phyloP scores from a whole-genome alignment of 768 basidiomycete genomes.

The Asterophora lycoperdoides region DNA sequence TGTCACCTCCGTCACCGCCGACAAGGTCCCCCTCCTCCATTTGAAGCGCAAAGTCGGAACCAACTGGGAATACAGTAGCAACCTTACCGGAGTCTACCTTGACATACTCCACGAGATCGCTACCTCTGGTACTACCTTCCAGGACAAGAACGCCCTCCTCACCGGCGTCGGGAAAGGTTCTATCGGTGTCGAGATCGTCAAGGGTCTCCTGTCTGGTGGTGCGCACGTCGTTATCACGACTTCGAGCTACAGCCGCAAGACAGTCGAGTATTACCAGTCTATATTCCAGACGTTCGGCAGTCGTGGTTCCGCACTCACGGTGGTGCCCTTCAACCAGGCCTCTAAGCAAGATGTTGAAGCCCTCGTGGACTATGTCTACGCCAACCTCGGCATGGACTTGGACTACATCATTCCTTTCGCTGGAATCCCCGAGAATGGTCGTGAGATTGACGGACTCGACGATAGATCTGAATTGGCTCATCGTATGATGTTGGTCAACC shows the following conservation, averaged over 20 bases:
- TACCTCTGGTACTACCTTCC: conserved; percentile 96
- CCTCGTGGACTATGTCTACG: conserved; percentile 97
- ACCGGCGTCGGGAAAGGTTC: conserved; percentile 98
- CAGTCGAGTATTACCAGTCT: conserved; percentile 96
- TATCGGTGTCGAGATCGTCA: conserved; percentile 96
- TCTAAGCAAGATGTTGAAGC: conserved; percentile 99
- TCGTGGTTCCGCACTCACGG: conserved; percentile 92
- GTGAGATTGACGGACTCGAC: conserved; percentile 95
- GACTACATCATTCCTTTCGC: conserved; percentile 99
- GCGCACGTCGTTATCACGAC: conserved; percentile 97
- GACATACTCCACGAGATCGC: conserved; percentile 98
- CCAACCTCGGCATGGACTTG: conserved; percentile 90
- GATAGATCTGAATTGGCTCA: conserved; percentile 98
- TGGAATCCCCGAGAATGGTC: conserved; percentile 96
- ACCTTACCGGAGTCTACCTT: conserved; percentile 91
- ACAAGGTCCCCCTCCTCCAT: conserved; percentile 92
- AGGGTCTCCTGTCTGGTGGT: conserved; percentile 93
- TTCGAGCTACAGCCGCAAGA: conserved; percentile 92
- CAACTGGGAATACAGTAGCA: conserved; percentile 96
- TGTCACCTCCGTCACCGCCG: conserved; percentile 67
- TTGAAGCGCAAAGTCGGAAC: conserved; percentile 95
- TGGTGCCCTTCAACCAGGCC: conserved; percentile 99
- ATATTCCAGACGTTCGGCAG: conserved; percentile 96
- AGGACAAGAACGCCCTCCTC: conserved; percentile 97
- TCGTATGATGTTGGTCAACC: conserved; percentile 97